Percentiles rank a stretch among this genome's conserved stretches.
Conservation (phyloP, 495 filamentous ascomycete species). For the Thozetella sp. region DNA sequence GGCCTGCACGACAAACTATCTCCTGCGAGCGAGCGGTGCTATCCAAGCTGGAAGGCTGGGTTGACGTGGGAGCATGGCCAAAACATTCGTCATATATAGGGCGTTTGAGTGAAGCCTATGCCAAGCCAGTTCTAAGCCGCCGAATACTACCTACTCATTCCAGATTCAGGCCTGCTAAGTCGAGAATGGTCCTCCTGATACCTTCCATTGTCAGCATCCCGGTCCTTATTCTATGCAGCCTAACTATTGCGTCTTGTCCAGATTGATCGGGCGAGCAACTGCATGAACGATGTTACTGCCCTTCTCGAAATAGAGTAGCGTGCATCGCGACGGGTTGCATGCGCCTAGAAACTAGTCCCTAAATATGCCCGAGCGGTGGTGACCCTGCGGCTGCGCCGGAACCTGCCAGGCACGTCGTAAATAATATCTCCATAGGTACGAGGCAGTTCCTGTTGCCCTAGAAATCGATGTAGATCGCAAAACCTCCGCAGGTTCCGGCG, state of each 20-base stretch:
- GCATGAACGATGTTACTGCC: neutral
- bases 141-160: neutral
- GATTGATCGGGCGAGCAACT: neutral
- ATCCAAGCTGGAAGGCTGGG: neutral
- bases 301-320: too few relatives aligned
- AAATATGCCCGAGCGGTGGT: too few relatives aligned
- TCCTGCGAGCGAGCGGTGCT: neutral
- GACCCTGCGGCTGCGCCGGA: too few relatives aligned
- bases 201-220: neutral
- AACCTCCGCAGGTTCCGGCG: too few relatives aligned
- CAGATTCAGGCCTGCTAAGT: neutral
- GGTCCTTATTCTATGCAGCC: neutral
- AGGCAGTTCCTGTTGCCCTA: too few relatives aligned
- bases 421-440: too few relatives aligned
- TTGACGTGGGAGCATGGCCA: neutral
- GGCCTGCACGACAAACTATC: too few relatives aligned
- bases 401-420: too few relatives aligned
- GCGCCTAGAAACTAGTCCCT: too few relatives aligned
- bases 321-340: too few relatives aligned
- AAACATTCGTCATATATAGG: neutral
- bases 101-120: neutral
- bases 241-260: too few relatives aligned
- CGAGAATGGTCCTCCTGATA: neutral
- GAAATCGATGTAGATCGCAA: too few relatives aligned
- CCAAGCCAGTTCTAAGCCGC: neutral